Conservation (phyloP, 164 flowering plant species). For the Warburgia ugandensis region DNA sequence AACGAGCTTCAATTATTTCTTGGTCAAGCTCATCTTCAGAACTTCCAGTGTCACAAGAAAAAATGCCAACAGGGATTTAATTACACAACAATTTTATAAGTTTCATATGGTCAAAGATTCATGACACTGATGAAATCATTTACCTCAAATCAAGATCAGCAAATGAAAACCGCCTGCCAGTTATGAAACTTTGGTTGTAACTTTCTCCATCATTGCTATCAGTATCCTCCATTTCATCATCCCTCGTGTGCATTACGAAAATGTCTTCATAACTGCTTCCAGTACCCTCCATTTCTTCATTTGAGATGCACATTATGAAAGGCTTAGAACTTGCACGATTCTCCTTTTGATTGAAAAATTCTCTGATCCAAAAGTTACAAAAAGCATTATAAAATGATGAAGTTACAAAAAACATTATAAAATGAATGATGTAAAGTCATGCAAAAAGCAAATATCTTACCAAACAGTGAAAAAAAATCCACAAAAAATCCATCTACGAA, state of each 20-base stretch:
- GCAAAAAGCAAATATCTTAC: too few species aligned
- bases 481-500: too few species aligned
- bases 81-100: too few species aligned
- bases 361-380: too few species aligned
- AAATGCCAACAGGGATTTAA: not conserved
- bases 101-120: not conserved
- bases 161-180: not conserved
- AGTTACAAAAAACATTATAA: too few species aligned
- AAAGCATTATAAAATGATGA: too few species aligned
- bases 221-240: conserved; percentile 1
- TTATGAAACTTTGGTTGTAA: not conserved
- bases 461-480: too few species aligned
- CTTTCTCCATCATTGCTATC: not conserved
- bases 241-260: too few species aligned
- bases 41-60: not conserved
- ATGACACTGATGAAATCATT: not conserved
- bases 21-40: not conserved
- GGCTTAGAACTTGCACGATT: not conserved
- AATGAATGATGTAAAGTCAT: too few species aligned
- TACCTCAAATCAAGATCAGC: conserved; percentile 2
- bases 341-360: not conserved
- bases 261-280: too few species aligned
- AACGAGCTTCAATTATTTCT: not conserved
- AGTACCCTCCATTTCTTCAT: too few species aligned
- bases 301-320: not conserved